Base-by-base conservation (phyloP, 192 early-diverging fungal species). In the Linnemannia exigua region DNA sequence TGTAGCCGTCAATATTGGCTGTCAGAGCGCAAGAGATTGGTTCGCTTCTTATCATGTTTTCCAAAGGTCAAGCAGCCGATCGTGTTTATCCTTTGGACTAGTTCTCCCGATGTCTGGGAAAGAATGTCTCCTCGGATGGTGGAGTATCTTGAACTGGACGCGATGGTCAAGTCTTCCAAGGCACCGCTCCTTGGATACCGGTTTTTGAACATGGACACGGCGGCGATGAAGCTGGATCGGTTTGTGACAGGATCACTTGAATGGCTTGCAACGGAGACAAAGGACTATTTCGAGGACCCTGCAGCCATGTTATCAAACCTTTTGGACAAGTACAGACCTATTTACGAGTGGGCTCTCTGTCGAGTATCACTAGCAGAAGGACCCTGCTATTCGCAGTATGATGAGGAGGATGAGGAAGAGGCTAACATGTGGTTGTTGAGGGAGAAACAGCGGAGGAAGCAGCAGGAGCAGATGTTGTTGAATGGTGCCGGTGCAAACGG, bases 61-160 rank as follows among this genome's bases (percentile, higher is more conserved):
- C 78, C 74, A 11, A 72, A 75, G n/a, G 78, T 86, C 9, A 79
- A 86, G 51, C 84, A 86, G 25, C 84, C 84, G 17, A 67, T 86
- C 36, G 79, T 86, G 11, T 75, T 86, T 36, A 72, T 86, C 7
- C 48, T 86, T 33, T 86, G 84, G 79, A 75, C 81, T 7, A 71
- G 44, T 5, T 63, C 58, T 3, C 52, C 68, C 4, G 78, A 79
- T 9, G 77, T 86, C 15, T 86, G 84, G 84, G 84, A 86, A 38
- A 48, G 77, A 19, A 67, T 86, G 17, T 86, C 84, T 1, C 84
- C 84, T 15, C 68, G 44, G 1, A 75, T 80, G 58, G 46, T 75
- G 15, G 74, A 73, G 46, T 73, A 66, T 22, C 51, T 86, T 11
- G 72, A 80, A 22, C 75, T 86, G 48, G 70, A 86, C 48, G 28